Evolutionary conservation across 352 stramenopile genomes (phyloP).

Genomic region (Globisporangium nunn): DNA sequence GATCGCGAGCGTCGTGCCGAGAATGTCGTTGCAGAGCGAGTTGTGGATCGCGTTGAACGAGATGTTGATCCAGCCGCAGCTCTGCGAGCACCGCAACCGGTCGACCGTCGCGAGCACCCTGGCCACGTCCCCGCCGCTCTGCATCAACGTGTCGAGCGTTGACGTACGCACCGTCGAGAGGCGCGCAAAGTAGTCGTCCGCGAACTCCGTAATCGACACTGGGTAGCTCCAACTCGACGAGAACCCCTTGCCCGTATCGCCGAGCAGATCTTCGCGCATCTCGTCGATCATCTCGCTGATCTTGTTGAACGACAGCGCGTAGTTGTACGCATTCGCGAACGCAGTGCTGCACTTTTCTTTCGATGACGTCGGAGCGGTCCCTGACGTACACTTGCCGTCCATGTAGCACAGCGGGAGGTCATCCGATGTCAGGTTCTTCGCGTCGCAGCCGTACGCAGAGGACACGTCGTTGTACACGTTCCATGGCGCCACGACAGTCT

Average conservation of each 20-base stretch:
- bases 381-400: conserved; percentile 29
- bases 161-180: conserved; percentile 32
- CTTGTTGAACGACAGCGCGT: conserved; percentile 51
- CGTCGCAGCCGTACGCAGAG: conserved; percentile 17
- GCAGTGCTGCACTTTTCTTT: conserved; percentile 38
- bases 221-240: conserved; percentile 55
- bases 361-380: conserved; percentile 4
- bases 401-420: conserved; percentile 61
- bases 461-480: conserved; percentile 26
- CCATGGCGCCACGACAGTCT: conserved; percentile 63
- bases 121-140: conserved; percentile 34
- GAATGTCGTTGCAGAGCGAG: conserved; percentile 60
- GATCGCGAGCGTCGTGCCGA: conserved; percentile 73
- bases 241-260: conserved; percentile 56
- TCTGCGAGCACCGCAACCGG: conserved; percentile 57
- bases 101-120: conserved; percentile 54
- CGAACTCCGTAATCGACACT: conserved; percentile 56
- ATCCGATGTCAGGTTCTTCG: conserved; percentile 25
- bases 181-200: conserved; percentile 44
- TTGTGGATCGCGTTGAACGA: conserved; percentile 76
- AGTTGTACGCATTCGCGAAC: conserved; percentile 55
- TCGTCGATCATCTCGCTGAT: conserved; percentile 49
- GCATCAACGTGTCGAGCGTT: conserved; percentile 36
- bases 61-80: conserved; percentile 78
- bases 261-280: conserved; percentile 70